These are phyloP conservation scores for Vigna reflexopilosa DNA, from an alignment of 306 rosid species.

Conservation along the genomic window DNA sequence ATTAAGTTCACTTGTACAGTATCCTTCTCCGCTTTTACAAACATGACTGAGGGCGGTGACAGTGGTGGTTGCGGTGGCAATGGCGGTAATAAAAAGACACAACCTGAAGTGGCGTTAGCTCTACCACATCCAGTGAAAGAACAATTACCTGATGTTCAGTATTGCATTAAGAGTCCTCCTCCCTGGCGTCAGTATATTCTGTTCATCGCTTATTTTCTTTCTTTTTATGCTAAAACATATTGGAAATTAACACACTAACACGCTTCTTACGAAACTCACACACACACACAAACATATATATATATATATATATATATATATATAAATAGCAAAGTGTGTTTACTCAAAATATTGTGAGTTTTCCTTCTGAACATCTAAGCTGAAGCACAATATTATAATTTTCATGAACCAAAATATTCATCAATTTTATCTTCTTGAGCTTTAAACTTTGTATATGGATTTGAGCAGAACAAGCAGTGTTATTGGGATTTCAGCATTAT, in stretches of 20 bases:
- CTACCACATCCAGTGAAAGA: conserved; percentile 55
- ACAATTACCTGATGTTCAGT: conserved; percentile 76
- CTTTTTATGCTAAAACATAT: not conserved
- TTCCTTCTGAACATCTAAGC: not conserved
- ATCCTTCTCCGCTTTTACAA: conserved; percentile 10
- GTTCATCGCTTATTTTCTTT: not conserved
- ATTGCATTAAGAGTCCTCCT: conserved; percentile 84
- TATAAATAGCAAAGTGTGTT: not conserved
- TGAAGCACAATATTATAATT: not conserved
- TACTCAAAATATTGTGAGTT: not conserved
- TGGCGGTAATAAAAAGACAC: not conserved
- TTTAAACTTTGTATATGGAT: not conserved
- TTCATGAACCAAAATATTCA: not conserved
- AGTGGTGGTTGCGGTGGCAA: not conserved
- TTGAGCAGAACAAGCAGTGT: conserved; percentile 69
- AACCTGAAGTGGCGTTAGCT: not conserved
- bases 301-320: too few relatives aligned
- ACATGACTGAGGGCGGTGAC: not conserved
- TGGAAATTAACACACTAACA: too few relatives aligned
- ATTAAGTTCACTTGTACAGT: not conserved
- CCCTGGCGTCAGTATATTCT: conserved; percentile 69
- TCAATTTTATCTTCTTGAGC: not conserved
- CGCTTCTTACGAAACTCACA: too few relatives aligned
- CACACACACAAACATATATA: too few relatives aligned
- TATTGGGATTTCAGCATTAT: conserved; percentile 92